phyloP scores from a whole-genome alignment of 768 basidiomycete genomes.

The Russula earlei region DNA sequence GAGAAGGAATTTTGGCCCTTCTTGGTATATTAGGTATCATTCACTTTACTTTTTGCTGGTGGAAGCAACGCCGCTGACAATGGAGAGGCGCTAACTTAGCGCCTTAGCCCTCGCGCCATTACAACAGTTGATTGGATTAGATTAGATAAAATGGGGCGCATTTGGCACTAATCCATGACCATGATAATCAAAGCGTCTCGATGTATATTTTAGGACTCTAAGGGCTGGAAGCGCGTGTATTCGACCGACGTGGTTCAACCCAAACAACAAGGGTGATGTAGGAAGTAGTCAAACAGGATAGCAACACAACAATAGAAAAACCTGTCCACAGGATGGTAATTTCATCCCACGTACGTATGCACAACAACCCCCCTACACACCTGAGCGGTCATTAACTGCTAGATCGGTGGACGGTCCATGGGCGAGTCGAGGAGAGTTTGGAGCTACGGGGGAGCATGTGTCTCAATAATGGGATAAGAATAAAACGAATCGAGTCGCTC shows the following conservation, averaged over 20 bases:
- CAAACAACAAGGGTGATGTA: background rate
- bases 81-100: too few species aligned
- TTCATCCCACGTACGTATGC: background rate
- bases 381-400: background rate
- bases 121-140: constrained; percentile 5
- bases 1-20: too few species aligned
- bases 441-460: background rate
- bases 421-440: constrained; percentile 14
- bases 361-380: background rate
- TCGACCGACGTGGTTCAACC: background rate
- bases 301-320: constrained; percentile 9
- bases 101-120: too few species aligned
- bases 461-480: background rate
- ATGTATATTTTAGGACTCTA: too few species aligned
- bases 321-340: background rate
- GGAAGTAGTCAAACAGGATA: constrained; percentile 8
- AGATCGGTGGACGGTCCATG: constrained; percentile 11
- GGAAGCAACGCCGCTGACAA: background rate
- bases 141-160: background rate
- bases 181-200: too few species aligned
- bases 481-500: background rate
- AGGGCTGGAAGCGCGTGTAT: background rate
- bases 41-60: too few species aligned
- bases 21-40: too few species aligned
- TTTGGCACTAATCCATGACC: too few species aligned